phyloP scores from a whole-genome alignment of 441 rosid species.

The Manihot esculenta region DNA sequence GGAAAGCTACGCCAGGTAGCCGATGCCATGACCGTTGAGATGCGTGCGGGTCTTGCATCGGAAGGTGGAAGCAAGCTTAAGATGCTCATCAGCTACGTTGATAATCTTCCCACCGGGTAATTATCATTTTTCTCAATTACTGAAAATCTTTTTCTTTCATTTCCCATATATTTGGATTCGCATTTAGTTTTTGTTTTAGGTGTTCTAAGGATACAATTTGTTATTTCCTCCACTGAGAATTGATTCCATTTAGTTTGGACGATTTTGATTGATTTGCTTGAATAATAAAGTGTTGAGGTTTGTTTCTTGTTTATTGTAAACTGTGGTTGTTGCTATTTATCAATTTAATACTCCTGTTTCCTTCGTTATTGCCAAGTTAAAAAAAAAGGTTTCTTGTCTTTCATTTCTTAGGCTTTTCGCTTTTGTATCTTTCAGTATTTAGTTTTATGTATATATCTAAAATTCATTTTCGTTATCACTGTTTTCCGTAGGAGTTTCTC shows the following conservation, averaged over 20 bases:
- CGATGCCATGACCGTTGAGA: conserved; percentile 94
- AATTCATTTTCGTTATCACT: no score
- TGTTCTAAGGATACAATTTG: no score
- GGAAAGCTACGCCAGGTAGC: conserved; percentile 78
- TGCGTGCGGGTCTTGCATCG: conserved; percentile 97
- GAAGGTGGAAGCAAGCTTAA: conserved; percentile 95
- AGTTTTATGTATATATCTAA: no score
- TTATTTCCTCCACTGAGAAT: not conserved
- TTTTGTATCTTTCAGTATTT: not conserved
- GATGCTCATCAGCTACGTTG: conserved; percentile 97
- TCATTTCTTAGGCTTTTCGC: not conserved
- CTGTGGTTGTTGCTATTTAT: no score
- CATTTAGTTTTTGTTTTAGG: no score
- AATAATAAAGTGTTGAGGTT: no score
- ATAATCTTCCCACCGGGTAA: conserved; percentile 94
- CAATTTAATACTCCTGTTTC: no score
- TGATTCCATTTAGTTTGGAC: not conserved
- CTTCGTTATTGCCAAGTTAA: no score
- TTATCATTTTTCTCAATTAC: no score
- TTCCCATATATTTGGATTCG: not conserved
- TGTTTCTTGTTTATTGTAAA: no score
- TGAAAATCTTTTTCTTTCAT: not conserved
- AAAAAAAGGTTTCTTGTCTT: no score
- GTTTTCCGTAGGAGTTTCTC: no score
- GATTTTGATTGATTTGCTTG: not conserved